These are phyloP conservation scores for Pythium graminicola DNA, from an alignment of 352 stramenopile genomes.

Conservation along the genomic window DNA sequence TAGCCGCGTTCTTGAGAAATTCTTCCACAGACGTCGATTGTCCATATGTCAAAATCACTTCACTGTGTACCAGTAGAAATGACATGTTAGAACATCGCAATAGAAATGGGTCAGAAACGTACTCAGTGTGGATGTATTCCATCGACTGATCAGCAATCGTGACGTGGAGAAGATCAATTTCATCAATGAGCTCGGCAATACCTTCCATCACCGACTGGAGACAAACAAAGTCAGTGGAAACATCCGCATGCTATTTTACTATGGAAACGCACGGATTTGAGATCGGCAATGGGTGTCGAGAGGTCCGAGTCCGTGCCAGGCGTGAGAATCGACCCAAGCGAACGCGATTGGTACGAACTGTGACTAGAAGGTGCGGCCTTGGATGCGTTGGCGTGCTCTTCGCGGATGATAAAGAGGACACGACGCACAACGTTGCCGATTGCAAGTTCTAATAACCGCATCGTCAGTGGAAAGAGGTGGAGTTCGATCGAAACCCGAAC, in stretches of 20 bases:
- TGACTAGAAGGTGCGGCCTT: constrained; percentile 43
- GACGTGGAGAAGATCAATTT: constrained; percentile 94
- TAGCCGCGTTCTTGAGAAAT: constrained; percentile 84
- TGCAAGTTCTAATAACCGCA: constrained; percentile 44
- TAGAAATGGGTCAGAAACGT: constrained; percentile 25
- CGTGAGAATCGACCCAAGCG: constrained; percentile 74
- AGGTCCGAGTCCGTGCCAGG: constrained; percentile 75
- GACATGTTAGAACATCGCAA: not conserved
- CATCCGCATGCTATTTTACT: not conserved
- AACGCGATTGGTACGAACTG: constrained; percentile 55
- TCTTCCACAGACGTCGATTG: constrained; percentile 88
- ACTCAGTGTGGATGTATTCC: constrained; percentile 96
- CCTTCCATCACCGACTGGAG: constrained; percentile 90
- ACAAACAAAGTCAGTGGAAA: not conserved
- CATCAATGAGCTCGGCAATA: constrained; percentile 91
- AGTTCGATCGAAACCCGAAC: not conserved
- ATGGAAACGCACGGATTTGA: constrained; percentile 50
- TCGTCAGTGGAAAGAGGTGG: no score
- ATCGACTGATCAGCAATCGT: constrained; percentile 95
- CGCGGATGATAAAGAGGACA: constrained; percentile 86
- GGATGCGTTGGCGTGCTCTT: constrained; percentile 74
- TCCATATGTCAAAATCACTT: constrained; percentile 96
- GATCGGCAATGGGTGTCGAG: constrained; percentile 74
- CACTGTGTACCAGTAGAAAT: constrained; percentile 33
- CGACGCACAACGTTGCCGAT: constrained; percentile 88